phyloP scores from a whole-genome alignment of 805 yeast species.

The Cyberlindnera petersonii region DNA sequence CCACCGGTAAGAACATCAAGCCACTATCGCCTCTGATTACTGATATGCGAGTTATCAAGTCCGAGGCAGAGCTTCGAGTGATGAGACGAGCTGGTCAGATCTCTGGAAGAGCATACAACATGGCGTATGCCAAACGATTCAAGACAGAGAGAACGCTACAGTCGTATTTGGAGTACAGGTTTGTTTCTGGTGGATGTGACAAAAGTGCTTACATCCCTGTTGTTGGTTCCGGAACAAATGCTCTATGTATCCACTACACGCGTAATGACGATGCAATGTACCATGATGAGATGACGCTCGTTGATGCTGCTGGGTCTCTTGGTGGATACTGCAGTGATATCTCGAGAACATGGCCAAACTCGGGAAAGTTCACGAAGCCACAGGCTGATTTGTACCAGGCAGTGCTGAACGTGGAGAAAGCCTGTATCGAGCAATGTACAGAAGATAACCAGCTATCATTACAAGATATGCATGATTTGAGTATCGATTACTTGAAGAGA shows the following conservation, averaged over 20 bases:
- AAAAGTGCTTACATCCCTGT: conserved; percentile 91
- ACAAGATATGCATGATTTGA: conserved; percentile 70
- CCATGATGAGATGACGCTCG: conserved; percentile 77
- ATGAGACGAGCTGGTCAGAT: conserved; percentile 83
- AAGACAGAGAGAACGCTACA: conserved; percentile 73
- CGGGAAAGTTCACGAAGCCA: conserved; percentile 66
- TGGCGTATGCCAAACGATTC: conserved; percentile 68
- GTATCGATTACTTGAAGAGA: conserved; percentile 52
- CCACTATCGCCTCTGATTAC: conserved; percentile 43
- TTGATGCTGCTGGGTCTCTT: conserved; percentile 90
- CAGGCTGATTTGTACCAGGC: conserved; percentile 88
- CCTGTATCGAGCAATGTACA: conserved; percentile 69
- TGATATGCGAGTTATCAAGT: conserved; percentile 63
- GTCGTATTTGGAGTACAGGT: conserved; percentile 76
- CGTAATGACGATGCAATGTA: conserved; percentile 81
- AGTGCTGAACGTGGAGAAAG: conserved; percentile 76
- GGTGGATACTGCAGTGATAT: conserved; percentile 97
- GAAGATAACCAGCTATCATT: conserved; percentile 50
- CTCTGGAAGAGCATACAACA: conserved; percentile 79
- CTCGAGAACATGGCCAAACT: conserved; percentile 93
- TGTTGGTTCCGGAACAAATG: conserved; percentile 89
- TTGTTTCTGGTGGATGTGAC: conserved; percentile 85
- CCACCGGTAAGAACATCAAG: conserved; percentile 34
- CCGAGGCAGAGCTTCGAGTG: conserved; percentile 67
- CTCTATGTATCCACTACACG: conserved; percentile 90